Conservation (phyloP, 2,329 filamentous ascomycete species). For the Endothia cerciana region DNA sequence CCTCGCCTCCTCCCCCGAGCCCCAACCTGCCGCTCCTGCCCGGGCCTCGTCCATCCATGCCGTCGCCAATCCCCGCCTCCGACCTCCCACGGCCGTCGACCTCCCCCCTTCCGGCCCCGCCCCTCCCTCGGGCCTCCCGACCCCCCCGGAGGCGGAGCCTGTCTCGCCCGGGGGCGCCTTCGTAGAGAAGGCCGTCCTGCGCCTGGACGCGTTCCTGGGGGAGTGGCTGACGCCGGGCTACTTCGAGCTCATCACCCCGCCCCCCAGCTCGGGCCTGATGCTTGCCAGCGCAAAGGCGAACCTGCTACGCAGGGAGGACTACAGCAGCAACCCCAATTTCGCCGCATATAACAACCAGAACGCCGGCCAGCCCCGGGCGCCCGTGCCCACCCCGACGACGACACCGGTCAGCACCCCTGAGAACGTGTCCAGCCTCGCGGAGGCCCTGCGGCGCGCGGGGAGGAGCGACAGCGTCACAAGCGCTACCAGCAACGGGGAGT, state of each 20-base stretch:
- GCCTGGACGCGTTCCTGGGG: conserved; percentile 89
- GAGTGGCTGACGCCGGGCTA: conserved; percentile 96
- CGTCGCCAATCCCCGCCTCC: conserved; percentile 29
- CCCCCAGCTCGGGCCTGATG: conserved; percentile 85
- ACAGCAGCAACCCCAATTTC: conserved; percentile 52
- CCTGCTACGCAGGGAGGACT: conserved; percentile 76
- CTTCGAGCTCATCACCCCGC: conserved; percentile 88
- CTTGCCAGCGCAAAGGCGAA: conserved; percentile 86
- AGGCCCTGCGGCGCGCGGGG: conserved; percentile 40
- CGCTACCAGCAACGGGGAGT: conserved; percentile 33
- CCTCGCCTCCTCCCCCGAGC: conserved; percentile 61
- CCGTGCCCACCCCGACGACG: conserved; percentile 31
- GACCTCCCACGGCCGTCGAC: conserved; percentile 30
- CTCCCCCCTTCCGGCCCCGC: conserved; percentile 24
- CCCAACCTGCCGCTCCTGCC: conserved; percentile 32
- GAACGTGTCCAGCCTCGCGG: conserved; percentile 39
- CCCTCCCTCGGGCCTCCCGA: conserved; percentile 32
- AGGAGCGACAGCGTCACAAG: conserved; percentile 29
- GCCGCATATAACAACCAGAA: conserved; percentile 32
- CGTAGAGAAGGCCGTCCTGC: conserved; percentile 65
- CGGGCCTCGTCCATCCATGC: conserved; percentile 27
- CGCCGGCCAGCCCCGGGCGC: conserved; percentile 45
- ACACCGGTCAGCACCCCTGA: conserved; percentile 31
- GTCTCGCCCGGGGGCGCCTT: conserved; percentile 21
- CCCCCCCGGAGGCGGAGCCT: conserved; percentile 15